Evolutionary conservation across 2,329 filamentous ascomycete species (phyloP).

Genomic region (Pseudogymnoascus verrucosus): DNA sequence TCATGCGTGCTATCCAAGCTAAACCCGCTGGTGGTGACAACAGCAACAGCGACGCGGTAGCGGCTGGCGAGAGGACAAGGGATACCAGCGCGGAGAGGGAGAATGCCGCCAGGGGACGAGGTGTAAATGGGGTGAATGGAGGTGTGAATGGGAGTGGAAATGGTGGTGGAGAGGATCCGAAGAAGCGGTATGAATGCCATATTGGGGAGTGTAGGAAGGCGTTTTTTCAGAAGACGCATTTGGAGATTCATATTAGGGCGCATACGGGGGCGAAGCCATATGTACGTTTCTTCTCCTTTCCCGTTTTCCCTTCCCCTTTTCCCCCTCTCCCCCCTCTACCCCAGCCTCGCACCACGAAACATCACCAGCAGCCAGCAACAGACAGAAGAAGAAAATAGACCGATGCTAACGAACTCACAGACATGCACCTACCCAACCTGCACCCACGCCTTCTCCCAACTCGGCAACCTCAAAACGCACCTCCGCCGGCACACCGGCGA

Average conservation of each 20-base stretch:
- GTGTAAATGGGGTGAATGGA: not conserved
- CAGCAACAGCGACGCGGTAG: too few relatives aligned
- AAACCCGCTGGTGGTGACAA: slow-evolving; percentile 35
- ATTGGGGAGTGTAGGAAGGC: slow-evolving; percentile 68
- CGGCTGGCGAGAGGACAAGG: slow-evolving; percentile 11
- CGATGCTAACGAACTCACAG: slow-evolving; percentile 15
- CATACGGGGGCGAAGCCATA: slow-evolving; percentile 91
- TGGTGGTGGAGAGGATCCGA: slow-evolving; percentile 16
- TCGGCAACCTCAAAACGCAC: slow-evolving; percentile 88
- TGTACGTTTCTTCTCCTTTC: slow-evolving; percentile 48
- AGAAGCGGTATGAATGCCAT: slow-evolving; percentile 59
- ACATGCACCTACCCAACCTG: slow-evolving; percentile 64
- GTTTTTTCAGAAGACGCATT: slow-evolving; percentile 86
- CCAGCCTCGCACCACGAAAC: not conserved
- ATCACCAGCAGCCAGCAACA: not conserved
- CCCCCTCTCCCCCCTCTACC: not conserved
- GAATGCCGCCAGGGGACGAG: slow-evolving; percentile 15
- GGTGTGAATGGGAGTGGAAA: not conserved
- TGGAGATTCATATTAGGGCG: slow-evolving; percentile 79
- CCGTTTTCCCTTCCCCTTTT: not conserved
- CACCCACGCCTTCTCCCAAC: slow-evolving; percentile 74
- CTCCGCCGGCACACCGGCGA: slow-evolving; percentile 82
- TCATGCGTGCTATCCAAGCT: slow-evolving; percentile 83
- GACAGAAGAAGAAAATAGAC: too few relatives aligned
- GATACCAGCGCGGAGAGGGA: slow-evolving; percentile 19